Evolutionary conservation across 2,329 filamentous ascomycete species (phyloP).

Genomic region (Fusarium mangiferae): DNA sequence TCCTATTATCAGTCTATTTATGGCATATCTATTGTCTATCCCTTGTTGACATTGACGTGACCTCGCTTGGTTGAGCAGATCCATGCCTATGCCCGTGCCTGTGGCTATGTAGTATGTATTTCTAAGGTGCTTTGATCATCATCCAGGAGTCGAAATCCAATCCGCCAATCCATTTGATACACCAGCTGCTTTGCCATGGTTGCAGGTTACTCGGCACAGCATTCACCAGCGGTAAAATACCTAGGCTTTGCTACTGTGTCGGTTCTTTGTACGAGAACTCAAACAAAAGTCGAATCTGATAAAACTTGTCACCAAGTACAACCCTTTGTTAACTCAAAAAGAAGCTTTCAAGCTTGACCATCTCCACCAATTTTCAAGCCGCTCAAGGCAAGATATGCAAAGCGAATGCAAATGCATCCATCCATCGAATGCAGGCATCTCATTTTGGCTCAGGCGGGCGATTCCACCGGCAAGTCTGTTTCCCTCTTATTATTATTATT

Average conservation of each 20-base stretch:
- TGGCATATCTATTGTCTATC: neutral
- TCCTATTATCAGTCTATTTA: neutral
- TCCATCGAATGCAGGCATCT: constrained; percentile 4
- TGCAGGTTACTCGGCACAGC: constrained; percentile 13
- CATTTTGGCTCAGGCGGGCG: constrained; percentile 13
- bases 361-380: constrained; percentile 16
- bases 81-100: neutral
- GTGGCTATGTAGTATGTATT: neutral
- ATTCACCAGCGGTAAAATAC: neutral
- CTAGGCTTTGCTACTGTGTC: neutral
- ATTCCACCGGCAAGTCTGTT: neutral
- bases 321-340: constrained; percentile 8
- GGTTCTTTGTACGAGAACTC: neutral
- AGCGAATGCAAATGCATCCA: neutral
- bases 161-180: constrained; percentile 11
- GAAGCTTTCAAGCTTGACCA: constrained; percentile 17
- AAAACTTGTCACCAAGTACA: neutral
- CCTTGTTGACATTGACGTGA: neutral
- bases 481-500: neutral
- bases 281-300: neutral
- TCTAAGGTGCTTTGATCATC: constrained; percentile 14
- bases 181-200: constrained; percentile 13
- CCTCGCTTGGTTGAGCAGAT: constrained; percentile 14
- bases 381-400: constrained; percentile 9
- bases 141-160: constrained; percentile 12